Percentiles rank a stretch among this genome's conserved stretches.
Evolutionary conservation across 2,329 filamentous ascomycete genomes (phyloP).

Genomic region (Fusarium napiforme): DNA sequence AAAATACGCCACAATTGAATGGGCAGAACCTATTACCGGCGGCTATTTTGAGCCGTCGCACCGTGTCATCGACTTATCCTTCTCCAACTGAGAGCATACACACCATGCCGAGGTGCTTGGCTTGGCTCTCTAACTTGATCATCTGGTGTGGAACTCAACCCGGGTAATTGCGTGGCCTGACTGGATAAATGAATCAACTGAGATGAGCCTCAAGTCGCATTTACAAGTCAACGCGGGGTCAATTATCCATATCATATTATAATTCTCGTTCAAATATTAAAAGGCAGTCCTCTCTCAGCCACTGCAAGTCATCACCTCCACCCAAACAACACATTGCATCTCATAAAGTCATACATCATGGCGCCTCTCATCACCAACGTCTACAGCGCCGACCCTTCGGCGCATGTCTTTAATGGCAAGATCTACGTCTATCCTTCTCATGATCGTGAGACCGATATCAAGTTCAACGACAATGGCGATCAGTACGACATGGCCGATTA

Average conservation of each 20-base stretch:
- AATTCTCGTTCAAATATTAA: conserved; percentile 12
- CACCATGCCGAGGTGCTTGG: background rate
- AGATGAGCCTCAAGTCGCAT: conserved; percentile 24
- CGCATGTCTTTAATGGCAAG: conserved; percentile 80
- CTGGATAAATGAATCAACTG: conserved; percentile 40
- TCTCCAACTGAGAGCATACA: background rate
- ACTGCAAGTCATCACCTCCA: background rate
- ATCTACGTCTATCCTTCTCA: conserved; percentile 86
- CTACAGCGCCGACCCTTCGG: conserved; percentile 84
- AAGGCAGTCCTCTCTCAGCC: background rate
- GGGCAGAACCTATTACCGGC: background rate
- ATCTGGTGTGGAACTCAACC: conserved; percentile 26
- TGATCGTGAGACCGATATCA: conserved; percentile 78
- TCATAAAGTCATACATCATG: conserved; percentile 43
- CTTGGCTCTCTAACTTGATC: conserved; percentile 3
- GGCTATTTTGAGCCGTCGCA: conserved; percentile 30
- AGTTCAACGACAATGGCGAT: conserved; percentile 85
- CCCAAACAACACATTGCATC: background rate
- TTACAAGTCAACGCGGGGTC: conserved; percentile 33
- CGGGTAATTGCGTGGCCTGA: conserved; percentile 36
- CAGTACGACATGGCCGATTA: conserved; percentile 89
- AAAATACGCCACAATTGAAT: background rate
- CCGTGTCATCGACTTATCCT: conserved; percentile 21
- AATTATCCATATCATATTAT: conserved; percentile 12
- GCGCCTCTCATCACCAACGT: conserved; percentile 76